phyloP scores from a whole-genome alignment of 2,329 filamentous ascomycete genomes.

The Sporothrix brunneoviolacea region DNA sequence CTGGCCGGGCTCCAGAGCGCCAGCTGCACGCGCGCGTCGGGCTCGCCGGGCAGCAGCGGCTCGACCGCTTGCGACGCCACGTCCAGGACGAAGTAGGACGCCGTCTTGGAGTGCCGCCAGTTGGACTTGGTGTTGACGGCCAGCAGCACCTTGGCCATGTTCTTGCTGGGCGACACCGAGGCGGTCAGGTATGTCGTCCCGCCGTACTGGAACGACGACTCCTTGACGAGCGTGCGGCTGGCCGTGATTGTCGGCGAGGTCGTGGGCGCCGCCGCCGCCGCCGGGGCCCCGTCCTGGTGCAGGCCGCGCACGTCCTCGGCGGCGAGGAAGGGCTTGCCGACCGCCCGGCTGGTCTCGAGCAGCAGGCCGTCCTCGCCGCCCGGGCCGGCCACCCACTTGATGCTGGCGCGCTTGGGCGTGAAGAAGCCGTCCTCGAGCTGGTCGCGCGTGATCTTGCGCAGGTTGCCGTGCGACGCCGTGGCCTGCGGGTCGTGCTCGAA shows the following conservation, averaged over 20 bases:
- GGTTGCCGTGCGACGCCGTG: slow-evolving; percentile 52
- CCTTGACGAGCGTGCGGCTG: slow-evolving; percentile 69
- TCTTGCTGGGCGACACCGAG: slow-evolving; percentile 67
- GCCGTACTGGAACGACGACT: slow-evolving; percentile 53
- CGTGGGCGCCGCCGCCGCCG: slow-evolving; percentile 31
- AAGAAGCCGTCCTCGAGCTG: slow-evolving; percentile 63
- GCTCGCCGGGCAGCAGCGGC: slow-evolving; percentile 65
- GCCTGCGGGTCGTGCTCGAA: slow-evolving; percentile 63
- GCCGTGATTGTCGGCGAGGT: slow-evolving; percentile 28
- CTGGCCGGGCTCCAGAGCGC: slow-evolving; percentile 86
- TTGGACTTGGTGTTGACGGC: slow-evolving; percentile 65
- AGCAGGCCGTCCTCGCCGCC: slow-evolving; percentile 77
- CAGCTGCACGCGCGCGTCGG: slow-evolving; percentile 65
- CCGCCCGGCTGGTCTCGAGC: slow-evolving; percentile 56
- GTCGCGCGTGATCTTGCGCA: slow-evolving; percentile 67
- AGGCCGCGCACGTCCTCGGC: slow-evolving; percentile 72
- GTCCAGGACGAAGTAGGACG: slow-evolving; percentile 85
- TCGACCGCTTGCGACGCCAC: slow-evolving; percentile 72
- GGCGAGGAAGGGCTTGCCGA: slow-evolving; percentile 67
- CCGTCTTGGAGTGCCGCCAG: slow-evolving; percentile 86
- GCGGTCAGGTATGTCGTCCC: slow-evolving; percentile 49
- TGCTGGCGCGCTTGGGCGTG: slow-evolving; percentile 54
- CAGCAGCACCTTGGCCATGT: slow-evolving; percentile 83
- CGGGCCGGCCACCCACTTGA: slow-evolving; percentile 71
- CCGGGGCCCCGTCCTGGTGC: slow-evolving; percentile 20